Percentiles rank a stretch among this genome's conserved stretches.
Conservation (phyloP, 2,329 filamentous ascomycete species). For the Pseudogymnoascus verrucosus region DNA sequence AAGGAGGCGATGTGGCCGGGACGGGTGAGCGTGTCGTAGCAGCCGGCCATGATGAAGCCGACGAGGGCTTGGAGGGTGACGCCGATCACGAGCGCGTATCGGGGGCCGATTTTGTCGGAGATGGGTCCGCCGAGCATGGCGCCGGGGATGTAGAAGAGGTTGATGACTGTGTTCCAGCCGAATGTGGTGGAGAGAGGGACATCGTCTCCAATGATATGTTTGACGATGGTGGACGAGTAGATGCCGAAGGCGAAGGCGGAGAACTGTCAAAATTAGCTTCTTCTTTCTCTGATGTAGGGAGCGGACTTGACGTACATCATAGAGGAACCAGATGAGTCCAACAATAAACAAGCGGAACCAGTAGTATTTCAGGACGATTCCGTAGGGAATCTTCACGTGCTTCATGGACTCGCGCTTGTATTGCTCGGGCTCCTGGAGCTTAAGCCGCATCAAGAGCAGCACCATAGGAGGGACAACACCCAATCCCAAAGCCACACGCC, state of each 20-base stretch:
- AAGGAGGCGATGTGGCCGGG: conserved; percentile 64
- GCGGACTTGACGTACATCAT: conserved; percentile 45
- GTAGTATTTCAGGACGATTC: conserved; percentile 56
- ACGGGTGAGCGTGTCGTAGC: conserved; percentile 62
- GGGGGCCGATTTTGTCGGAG: conserved; percentile 72
- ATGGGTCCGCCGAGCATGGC: conserved; percentile 69
- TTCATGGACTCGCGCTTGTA: conserved; percentile 43
- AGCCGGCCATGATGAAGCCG: conserved; percentile 82
- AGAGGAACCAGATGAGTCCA: conserved; percentile 76
- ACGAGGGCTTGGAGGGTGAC: conserved; percentile 67
- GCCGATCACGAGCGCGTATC: conserved; percentile 62
- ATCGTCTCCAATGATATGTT: conserved; percentile 50
- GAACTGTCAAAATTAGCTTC: conserved; percentile 43
- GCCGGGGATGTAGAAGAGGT: conserved; percentile 82
- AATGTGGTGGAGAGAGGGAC: conserved; percentile 68
- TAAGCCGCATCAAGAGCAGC: conserved; percentile 62
- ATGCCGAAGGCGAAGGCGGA: conserved; percentile 78
- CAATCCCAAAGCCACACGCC: conserved; percentile 73
- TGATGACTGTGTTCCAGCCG: conserved; percentile 84
- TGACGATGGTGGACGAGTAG: conserved; percentile 70
- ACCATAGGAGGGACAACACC: conserved; percentile 70
- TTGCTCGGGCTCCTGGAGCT: conserved; percentile 70
- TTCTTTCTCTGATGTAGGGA: not conserved
- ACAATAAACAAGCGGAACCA: conserved; percentile 64
- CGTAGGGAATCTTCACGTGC: conserved; percentile 44